Percentiles rank a stretch among this genome's conserved stretches.
Evolutionary conservation across 2,329 filamentous ascomycete genomes (phyloP).

Genomic region (Capronia epimyces): DNA sequence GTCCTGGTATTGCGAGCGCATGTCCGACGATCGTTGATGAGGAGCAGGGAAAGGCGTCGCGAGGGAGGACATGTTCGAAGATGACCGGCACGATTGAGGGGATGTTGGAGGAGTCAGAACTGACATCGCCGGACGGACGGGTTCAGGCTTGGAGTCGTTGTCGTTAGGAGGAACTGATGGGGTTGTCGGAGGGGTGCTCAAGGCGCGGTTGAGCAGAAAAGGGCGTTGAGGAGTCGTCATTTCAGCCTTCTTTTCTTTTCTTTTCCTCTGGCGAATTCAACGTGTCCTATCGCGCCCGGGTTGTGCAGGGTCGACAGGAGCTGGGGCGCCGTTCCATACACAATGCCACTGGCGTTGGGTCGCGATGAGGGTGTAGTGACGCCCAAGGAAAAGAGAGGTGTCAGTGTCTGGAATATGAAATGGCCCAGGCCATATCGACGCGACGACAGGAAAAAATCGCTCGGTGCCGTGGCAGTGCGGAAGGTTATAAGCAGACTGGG

Average conservation of each 20-base stretch:
- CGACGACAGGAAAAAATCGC: not conserved
- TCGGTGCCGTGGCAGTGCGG: not conserved
- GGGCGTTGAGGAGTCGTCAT: conserved; percentile 17
- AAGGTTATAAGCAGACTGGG: not conserved
- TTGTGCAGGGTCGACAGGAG: not conserved
- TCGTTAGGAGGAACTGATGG: conserved; percentile 4
- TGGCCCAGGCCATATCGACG: too few relatives aligned
- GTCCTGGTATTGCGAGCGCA: not conserved
- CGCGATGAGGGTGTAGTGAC: too few relatives aligned
- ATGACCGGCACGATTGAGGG: conserved; percentile 11
- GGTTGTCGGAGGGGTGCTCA: conserved; percentile 22
- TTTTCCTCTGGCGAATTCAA: not conserved
- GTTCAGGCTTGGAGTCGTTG: conserved; percentile 3
- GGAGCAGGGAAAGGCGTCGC: not conserved
- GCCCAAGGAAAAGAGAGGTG: too few relatives aligned
- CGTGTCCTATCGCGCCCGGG: not conserved
- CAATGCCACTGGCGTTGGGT: too few relatives aligned
- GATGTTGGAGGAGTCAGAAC: conserved; percentile 25
- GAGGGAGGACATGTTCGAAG: conserved; percentile 13
- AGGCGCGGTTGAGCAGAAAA: conserved; percentile 8
- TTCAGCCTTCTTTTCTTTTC: not conserved
- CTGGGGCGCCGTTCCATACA: too few relatives aligned
- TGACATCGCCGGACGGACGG: conserved; percentile 1
- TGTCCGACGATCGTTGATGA: not conserved
- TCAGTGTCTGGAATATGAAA: too few relatives aligned